phyloP scores from a whole-genome alignment of 2,329 filamentous ascomycete species.

The Xylaria multiplex region DNA sequence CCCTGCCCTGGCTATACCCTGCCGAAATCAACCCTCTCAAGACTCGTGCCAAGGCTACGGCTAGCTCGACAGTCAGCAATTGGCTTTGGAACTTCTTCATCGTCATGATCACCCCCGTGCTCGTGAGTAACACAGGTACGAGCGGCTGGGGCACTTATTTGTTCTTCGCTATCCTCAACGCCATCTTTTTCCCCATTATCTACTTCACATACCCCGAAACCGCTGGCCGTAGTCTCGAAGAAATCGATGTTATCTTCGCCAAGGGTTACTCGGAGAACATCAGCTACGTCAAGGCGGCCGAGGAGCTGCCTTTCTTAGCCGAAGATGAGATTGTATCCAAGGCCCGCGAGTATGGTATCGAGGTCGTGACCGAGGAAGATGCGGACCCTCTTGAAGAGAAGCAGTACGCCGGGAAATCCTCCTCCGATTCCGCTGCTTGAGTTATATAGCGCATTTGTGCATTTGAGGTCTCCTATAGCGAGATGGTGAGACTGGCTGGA shows the following conservation, averaged over 20 bases:
- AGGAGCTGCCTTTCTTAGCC: constrained; percentile 64
- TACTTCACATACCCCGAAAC: constrained; percentile 66
- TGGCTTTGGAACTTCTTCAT: constrained; percentile 65
- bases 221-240: constrained; percentile 60
- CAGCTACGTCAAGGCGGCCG: constrained; percentile 68
- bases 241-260: constrained; percentile 68
- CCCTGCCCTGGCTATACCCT: constrained; percentile 69
- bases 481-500: constrained; percentile 1
- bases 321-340: constrained; percentile 64
- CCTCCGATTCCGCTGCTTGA: constrained; percentile 22
- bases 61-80: constrained; percentile 61
- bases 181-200: constrained; percentile 57
- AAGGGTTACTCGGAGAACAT: constrained; percentile 69
- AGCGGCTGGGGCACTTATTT: constrained; percentile 59
- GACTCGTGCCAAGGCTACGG: constrained; percentile 58
- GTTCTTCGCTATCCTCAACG: constrained; percentile 60
- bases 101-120: constrained; percentile 72
- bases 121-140: constrained; percentile 63
- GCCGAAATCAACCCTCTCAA: constrained; percentile 64
- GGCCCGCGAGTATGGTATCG: constrained; percentile 49
- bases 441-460: not conserved
- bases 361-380: constrained; percentile 42
- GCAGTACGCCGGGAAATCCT: constrained; percentile 28
- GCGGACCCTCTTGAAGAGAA: constrained; percentile 37
- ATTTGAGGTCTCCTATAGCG: not conserved